These are phyloP conservation scores for Nannizziopsis arthrosporioides DNA, from an alignment of 2,329 filamentous ascomycete species.

Conservation along the genomic window DNA sequence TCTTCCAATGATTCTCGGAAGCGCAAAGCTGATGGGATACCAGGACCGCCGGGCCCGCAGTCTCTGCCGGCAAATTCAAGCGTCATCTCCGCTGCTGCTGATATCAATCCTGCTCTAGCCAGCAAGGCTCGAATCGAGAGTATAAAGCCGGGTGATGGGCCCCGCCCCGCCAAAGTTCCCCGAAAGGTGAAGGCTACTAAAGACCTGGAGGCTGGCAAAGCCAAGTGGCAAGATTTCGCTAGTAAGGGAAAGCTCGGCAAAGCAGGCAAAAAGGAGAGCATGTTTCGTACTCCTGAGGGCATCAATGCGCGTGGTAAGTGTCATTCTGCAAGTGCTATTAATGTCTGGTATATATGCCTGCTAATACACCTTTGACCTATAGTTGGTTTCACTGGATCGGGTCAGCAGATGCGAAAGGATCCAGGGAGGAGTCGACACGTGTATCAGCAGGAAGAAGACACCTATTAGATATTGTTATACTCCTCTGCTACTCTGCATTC, in stretches of 20 bases:
- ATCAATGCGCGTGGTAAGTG: slow-evolving; percentile 69
- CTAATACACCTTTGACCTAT: slow-evolving; percentile 19
- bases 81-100: slow-evolving; percentile 55
- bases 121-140: slow-evolving; percentile 50
- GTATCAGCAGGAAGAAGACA: slow-evolving; percentile 65
- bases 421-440: slow-evolving; percentile 69
- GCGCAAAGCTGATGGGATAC: slow-evolving; percentile 71
- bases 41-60: slow-evolving; percentile 36
- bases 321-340: slow-evolving; percentile 8
- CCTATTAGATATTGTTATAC: slow-evolving; percentile 34
- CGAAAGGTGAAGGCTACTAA: slow-evolving; percentile 79
- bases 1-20: slow-evolving; percentile 55
- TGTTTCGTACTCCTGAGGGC: slow-evolving; percentile 87
- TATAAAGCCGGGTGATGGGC: slow-evolving; percentile 50
- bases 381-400: slow-evolving; percentile 96
- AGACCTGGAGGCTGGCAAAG: slow-evolving; percentile 80
- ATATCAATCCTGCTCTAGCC: slow-evolving; percentile 54
- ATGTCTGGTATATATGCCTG: slow-evolving; percentile 1
- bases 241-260: slow-evolving; percentile 59
- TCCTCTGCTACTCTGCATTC: neutral
- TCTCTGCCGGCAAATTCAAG: slow-evolving; percentile 36
- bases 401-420: slow-evolving; percentile 92
- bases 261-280: slow-evolving; percentile 75
- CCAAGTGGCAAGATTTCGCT: slow-evolving; percentile 89
- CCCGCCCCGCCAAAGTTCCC: slow-evolving; percentile 54